These are phyloP conservation scores for Talaromyces sp. DNA, from an alignment of 2,329 filamentous ascomycete genomes.

Conservation along the genomic window DNA sequence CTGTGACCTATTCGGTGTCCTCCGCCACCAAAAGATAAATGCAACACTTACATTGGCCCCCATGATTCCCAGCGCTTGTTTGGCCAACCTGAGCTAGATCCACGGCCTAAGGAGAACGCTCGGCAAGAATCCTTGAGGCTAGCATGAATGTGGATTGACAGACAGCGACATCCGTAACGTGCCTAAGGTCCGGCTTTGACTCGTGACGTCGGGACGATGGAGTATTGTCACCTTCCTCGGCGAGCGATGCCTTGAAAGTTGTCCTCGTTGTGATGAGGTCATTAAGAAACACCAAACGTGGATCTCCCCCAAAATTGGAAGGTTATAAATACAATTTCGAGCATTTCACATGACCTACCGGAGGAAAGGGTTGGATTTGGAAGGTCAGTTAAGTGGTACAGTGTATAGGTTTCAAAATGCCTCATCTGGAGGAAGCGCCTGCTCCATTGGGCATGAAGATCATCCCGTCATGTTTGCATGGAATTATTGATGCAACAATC, in stretches of 20 bases:
- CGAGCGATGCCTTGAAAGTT: background rate
- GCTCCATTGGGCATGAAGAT: background rate
- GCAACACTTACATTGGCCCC: background rate
- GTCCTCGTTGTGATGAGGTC: background rate
- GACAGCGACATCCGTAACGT: background rate
- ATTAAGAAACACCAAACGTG: background rate
- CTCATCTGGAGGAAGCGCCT: background rate
- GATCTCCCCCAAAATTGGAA: background rate
- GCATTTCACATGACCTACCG: background rate
- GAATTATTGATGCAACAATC: background rate
- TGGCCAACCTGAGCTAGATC: background rate
- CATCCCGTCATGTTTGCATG: background rate
- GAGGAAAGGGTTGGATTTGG: background rate
- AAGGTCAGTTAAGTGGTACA: background rate
- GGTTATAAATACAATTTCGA: background rate
- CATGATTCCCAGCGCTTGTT: background rate
- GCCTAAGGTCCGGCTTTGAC: background rate
- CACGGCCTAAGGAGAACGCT: background rate
- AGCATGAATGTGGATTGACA: background rate
- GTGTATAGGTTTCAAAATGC: background rate
- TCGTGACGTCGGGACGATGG: too few relatives aligned
- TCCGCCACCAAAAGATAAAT: background rate
- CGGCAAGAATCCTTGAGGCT: background rate
- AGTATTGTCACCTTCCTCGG: background rate
- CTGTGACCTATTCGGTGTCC: background rate